Evolutionary conservation across 225 moss, liverwort and hornwort species (phyloP).

Genomic region (Sphagnum tenellum): DNA sequence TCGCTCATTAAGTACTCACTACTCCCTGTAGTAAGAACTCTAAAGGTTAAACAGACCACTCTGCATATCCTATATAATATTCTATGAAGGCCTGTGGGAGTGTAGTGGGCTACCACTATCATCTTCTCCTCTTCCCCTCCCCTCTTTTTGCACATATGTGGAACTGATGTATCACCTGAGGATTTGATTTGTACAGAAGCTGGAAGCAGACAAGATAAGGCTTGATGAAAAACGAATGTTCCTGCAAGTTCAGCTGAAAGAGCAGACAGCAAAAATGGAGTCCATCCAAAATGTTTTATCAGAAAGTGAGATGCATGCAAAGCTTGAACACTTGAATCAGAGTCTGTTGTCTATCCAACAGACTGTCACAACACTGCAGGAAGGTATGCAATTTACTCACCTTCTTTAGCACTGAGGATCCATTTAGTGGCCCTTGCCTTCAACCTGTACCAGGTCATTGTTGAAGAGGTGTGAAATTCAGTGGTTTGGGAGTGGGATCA

Average conservation of each 20-base stretch:
- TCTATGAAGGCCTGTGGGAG: no score
- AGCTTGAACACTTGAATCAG: slow-evolving; percentile 34
- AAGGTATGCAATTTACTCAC: slow-evolving; percentile 18
- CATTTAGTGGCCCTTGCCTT: no score
- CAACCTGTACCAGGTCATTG: no score
- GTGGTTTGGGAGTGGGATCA: no score
- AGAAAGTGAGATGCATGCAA: slow-evolving; percentile 27
- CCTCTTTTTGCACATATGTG: no score
- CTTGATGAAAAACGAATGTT: slow-evolving; percentile 18
- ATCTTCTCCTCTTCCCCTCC: background rate
- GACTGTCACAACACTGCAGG: slow-evolving; percentile 34
- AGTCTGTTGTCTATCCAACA: slow-evolving; percentile 36
- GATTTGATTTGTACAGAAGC: slow-evolving; percentile 9
- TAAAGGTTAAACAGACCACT: no score
- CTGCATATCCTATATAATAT: no score
- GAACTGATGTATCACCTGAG: no score
- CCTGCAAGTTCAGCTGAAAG: slow-evolving; percentile 30
- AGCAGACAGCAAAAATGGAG: slow-evolving; percentile 25
- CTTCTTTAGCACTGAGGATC: background rate
- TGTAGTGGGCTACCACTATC: no score
- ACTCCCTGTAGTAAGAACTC: no score
- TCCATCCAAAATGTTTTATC: slow-evolving; percentile 25
- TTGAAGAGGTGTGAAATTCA: no score
- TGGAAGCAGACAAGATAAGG: slow-evolving; percentile 36
- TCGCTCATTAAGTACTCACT: no score